Evolutionary conservation across 2,329 filamentous ascomycete species (phyloP), one percentile per base, ranked within the genome.

Genomic region (Samsoniella hepiali): DNA sequence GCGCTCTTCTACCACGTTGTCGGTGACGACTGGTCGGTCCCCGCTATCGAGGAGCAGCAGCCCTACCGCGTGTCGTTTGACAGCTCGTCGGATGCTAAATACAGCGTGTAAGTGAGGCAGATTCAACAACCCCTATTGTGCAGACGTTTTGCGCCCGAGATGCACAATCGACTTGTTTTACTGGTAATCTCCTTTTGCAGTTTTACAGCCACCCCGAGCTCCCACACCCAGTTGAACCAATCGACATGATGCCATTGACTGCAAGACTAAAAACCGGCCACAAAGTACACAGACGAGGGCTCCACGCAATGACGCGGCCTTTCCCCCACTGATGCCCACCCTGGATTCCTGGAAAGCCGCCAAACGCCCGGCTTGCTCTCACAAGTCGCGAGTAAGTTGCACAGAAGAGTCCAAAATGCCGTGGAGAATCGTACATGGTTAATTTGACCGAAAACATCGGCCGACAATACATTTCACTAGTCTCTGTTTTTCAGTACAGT

Each of bases 241-340:
- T 56, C 53, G 5, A 45, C 40, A 57, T 45, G 13, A 17, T 57
- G 9, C 17, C 29, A 45, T 57, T 45, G 1, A 31, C 27, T 40
- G 22, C n/a, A 34, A 32, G 5, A 56, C 27, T 8, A 44, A 36
- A 45, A 22, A 22, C 22, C 22, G 22, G 22, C 17, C 40, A 34
- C n/a, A 10, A 15, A 15, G 45, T 10, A 22, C 40, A 7, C 11
- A 27, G 9, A n/a, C 27, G 49, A 36, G 40, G 58, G 49, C 38
- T 61, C 50, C 58, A 61, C 58, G 58, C 58, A 54, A 45, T 61
- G 58, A 61, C 58, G 58, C 58, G 58, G 49, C 49, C 58, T 51
- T 31, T 47, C 31, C 47, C 47, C 58, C 58, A 53, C 29, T n/a
- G 42, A 50, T 50, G 56, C 9, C 45, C 58, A 51, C 58, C 22